Evolutionary conservation across 2,329 filamentous ascomycete genomes (phyloP), one percentile per base, ranked within the genome.

Genomic region (Teratosphaeriaceae sp.): DNA sequence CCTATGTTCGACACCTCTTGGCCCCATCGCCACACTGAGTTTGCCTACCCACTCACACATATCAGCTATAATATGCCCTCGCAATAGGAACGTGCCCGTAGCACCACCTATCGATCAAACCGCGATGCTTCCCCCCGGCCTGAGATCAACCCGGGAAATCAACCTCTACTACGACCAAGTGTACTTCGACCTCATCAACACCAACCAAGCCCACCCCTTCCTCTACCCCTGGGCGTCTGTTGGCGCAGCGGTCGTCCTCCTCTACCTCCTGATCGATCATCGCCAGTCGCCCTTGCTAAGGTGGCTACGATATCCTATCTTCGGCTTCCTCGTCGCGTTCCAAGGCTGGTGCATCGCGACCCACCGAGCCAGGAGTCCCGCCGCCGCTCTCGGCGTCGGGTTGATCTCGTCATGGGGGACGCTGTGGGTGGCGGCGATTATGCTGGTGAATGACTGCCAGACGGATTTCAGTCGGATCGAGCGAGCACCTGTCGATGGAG

Each of bases 401-500:
- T 50, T 82, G 15, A 60, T 76, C 6, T 70, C 65, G 15, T 63
- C 69, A 13, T 82, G 74, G 73, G 71, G 70, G 40, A 62, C 73
- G 11, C 59, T 79, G 24, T 80, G 75, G 72, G 65, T 68, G 24
- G 65, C 65, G 1, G 65, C 71, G 0, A 63, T 81, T 30, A 62
- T 81, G 18, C 53, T 80, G 3, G 73, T 74, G 44, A 73, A 74
- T 46, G 74, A 82, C 59, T 66, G 69, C 1, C 74, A 78, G 51
- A 62, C 54, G 9, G 72, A 79, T 31, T 80, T 79, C 48, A 65
- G 64, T 53, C 68, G 79, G 26, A 73, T 82, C 29, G 75, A 80
- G 46, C 45, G 13, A 13, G 35, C 13, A 3, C 7, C 23, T 18
- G 54, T 48, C 12, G 55, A 56, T 8, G 23, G 2, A 30, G n/a